phyloP scores from a whole-genome alignment of 2,329 filamentous ascomycete genomes.

The Botryotinia narcissicola region DNA sequence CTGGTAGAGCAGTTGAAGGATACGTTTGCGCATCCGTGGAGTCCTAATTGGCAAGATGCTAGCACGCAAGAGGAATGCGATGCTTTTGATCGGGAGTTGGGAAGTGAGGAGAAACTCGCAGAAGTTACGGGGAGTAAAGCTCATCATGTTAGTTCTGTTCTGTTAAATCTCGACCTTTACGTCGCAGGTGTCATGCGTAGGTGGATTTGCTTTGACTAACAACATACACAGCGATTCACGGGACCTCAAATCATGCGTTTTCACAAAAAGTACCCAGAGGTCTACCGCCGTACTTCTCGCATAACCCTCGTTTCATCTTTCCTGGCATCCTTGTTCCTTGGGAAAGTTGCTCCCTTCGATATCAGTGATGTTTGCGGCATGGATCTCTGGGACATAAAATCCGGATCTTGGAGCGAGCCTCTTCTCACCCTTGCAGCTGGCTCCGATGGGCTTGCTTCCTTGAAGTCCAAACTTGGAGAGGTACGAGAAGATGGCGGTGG shows the following conservation, averaged over 20 bases:
- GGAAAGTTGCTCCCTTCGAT: conserved; percentile 82
- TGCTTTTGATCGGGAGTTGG: conserved; percentile 73
- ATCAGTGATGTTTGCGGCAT: conserved; percentile 94
- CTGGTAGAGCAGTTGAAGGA: conserved; percentile 69
- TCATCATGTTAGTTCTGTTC: conserved; percentile 70
- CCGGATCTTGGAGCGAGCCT: conserved; percentile 68
- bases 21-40: conserved; percentile 78
- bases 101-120: conserved; percentile 66
- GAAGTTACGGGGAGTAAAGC: conserved; percentile 84
- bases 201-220: conserved; percentile 21
- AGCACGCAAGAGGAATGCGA: conserved; percentile 93
- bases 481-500: conserved; percentile 78
- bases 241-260: conserved; percentile 95
- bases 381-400: conserved; percentile 90
- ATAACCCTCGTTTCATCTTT: conserved; percentile 97
- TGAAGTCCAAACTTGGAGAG: conserved; percentile 75
- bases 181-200: not conserved
- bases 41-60: conserved; percentile 97
- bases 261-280: conserved; percentile 72
- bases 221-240: conserved; percentile 71
- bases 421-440: conserved; percentile 72
- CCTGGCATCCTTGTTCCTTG: conserved; percentile 85
- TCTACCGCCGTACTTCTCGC: conserved; percentile 75
- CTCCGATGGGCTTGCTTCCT: conserved; percentile 55
- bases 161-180: not conserved